A percentile compares a stretch with the other conserved stretches of the same genome.
Evolutionary conservation across 192 early-diverging fungal species (phyloP).

Genomic region (Umbelopsis isabellina): DNA sequence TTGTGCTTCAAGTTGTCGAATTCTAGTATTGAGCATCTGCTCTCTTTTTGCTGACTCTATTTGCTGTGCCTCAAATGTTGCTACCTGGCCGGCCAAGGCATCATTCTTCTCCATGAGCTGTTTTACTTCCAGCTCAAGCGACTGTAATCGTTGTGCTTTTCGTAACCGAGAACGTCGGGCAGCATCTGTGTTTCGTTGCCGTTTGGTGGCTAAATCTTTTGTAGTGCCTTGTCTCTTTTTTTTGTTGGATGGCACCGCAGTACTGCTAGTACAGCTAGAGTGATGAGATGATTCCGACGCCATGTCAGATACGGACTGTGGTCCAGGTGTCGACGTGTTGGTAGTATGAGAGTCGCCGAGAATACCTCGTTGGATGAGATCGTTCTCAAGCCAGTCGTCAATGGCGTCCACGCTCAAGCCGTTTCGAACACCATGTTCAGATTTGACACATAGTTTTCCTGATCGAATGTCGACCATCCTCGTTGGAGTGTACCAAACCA

Average conservation of each 20-base stretch:
- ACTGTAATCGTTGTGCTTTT: slow-evolving; percentile 23
- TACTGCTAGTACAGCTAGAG: not conserved
- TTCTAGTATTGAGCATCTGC: not conserved
- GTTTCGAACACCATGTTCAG: not conserved
- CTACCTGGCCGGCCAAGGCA: slow-evolving; percentile 17
- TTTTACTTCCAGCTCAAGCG: slow-evolving; percentile 25
- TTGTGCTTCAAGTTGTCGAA: slow-evolving; percentile 30
- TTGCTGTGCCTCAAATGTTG: slow-evolving; percentile 18
- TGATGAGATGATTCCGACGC: not conserved
- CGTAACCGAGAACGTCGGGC: slow-evolving; percentile 30
- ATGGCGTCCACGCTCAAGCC: slow-evolving; percentile 27
- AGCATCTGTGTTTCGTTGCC: slow-evolving; percentile 33
- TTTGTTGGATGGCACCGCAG: not conserved
- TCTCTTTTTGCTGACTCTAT: slow-evolving; percentile 11
- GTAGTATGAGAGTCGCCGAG: not conserved
- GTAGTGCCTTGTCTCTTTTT: not conserved
- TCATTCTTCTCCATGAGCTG: slow-evolving; percentile 22
- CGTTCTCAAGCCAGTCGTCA: slow-evolving; percentile 40
- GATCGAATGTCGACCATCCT: slow-evolving; percentile 11
- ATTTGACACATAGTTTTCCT: not conserved
- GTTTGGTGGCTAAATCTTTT: slow-evolving; percentile 23
- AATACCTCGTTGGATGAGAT: slow-evolving; percentile 35
- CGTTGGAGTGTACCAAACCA: too few relatives aligned
- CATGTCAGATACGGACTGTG: not conserved
- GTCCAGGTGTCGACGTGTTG: not conserved